These are phyloP conservation scores for Smittium culicis DNA, from an alignment of 371 early-diverging fungal species.

Conservation along the genomic window DNA sequence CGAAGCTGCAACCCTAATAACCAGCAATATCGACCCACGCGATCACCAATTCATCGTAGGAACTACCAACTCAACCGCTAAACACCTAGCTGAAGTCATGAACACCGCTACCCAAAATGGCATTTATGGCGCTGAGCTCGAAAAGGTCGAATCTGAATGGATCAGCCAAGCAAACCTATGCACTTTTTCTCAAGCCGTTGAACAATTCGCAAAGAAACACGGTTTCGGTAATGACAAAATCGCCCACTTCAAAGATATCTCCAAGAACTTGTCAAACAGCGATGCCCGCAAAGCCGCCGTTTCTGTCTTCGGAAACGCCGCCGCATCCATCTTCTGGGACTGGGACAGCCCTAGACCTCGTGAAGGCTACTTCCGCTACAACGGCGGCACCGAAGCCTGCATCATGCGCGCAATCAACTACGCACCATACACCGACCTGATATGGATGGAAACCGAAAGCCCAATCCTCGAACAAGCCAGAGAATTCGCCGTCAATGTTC, in stretches of 20 bases:
- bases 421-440: slow-evolving; percentile 82
- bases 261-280: slow-evolving; percentile 52
- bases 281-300: slow-evolving; percentile 68
- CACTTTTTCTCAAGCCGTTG: slow-evolving; percentile 71
- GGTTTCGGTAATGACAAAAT: slow-evolving; percentile 31
- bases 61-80: slow-evolving; percentile 60
- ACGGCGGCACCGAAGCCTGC: slow-evolving; percentile 85
- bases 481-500: slow-evolving; percentile 80
- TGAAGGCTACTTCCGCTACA: slow-evolving; percentile 93
- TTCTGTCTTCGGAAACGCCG: slow-evolving; percentile 50
- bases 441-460: slow-evolving; percentile 97
- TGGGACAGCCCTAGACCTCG: slow-evolving; percentile 86
- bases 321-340: slow-evolving; percentile 63
- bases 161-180: slow-evolving; percentile 63
- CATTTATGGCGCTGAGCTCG: slow-evolving; percentile 56
- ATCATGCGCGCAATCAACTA: slow-evolving; percentile 79
- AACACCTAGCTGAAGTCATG: slow-evolving; percentile 63
- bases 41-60: slow-evolving; percentile 96
- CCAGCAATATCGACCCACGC: slow-evolving; percentile 88
- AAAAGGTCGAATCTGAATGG: slow-evolving; percentile 83
- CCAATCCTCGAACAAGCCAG: slow-evolving; percentile 85
- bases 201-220: slow-evolving; percentile 49
- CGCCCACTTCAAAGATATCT: slow-evolving; percentile 38
- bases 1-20: slow-evolving; percentile 92
- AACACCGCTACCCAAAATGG: slow-evolving; percentile 63